Conservation (phyloP, 768 basidiomycete genomes). For the Holtermannia corniformis region DNA sequence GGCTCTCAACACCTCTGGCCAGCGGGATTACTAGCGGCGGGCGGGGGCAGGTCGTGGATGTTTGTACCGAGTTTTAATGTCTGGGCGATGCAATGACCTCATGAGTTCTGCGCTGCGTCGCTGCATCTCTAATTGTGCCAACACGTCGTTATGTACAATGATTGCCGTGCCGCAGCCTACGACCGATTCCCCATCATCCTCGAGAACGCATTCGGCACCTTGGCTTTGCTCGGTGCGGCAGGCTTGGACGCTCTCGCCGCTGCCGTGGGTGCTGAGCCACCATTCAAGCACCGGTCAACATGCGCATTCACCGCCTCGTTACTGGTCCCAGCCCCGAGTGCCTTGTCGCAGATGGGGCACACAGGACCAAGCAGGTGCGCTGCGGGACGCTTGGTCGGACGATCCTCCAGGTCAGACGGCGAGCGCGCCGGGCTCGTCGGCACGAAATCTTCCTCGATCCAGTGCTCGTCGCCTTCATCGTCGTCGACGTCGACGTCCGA, state of each 20-base stretch:
- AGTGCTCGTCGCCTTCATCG: slow-evolving; percentile 1
- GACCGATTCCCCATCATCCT: not conserved
- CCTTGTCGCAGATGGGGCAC: slow-evolving; percentile 66
- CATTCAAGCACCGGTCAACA: slow-evolving; percentile 79
- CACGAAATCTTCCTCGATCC: slow-evolving; percentile 9
- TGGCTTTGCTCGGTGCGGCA: too few relatives aligned
- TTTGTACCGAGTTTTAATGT: not conserved
- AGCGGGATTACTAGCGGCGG: not conserved
- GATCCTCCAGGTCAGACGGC: not conserved
- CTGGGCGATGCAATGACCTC: not conserved
- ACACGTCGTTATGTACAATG: not conserved
- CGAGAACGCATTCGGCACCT: not conserved
- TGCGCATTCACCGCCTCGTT: slow-evolving; percentile 78
- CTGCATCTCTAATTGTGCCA: too few relatives aligned
- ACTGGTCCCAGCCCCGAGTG: slow-evolving; percentile 49
- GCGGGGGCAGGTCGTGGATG: not conserved
- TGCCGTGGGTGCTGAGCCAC: not conserved
- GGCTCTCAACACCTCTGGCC: slow-evolving; percentile 13
- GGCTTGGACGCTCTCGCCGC: too few relatives aligned
- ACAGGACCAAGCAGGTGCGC: slow-evolving; percentile 39
- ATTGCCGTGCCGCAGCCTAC: not conserved
- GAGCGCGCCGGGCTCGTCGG: slow-evolving; percentile 1
- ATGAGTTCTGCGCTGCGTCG: not conserved
- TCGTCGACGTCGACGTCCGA: slow-evolving; percentile 13
- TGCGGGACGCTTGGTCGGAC: slow-evolving; percentile 12